Conservation (phyloP, 176 grass and related monocot genomes). For the Sorghum bicolor region DNA sequence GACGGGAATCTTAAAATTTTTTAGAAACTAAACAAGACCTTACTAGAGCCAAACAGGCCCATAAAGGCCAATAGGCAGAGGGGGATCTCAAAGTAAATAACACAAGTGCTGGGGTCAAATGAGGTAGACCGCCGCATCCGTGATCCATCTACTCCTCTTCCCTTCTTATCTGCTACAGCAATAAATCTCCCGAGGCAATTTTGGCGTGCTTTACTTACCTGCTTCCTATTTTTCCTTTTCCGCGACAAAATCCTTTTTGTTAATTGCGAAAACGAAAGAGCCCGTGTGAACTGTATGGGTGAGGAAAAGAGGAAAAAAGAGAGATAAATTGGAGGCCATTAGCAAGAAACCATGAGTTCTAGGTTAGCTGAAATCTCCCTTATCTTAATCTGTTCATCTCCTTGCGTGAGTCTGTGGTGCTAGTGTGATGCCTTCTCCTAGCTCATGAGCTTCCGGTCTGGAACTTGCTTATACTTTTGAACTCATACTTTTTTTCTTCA, state of each 20-base stretch:
- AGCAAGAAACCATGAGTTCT: conserved; percentile 33
- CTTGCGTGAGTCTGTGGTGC: background rate
- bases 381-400: conserved; percentile 38
- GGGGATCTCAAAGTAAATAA: conserved; percentile 28
- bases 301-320: conserved; percentile 22
- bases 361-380: conserved; percentile 40
- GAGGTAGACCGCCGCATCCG: conserved; percentile 31
- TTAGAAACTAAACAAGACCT: no score
- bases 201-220: conserved; percentile 74
- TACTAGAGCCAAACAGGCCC: background rate
- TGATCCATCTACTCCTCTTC: conserved; percentile 37
- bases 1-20: no score
- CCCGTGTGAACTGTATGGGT: conserved; percentile 41
- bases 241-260: conserved; percentile 18
- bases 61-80: conserved; percentile 11
- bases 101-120: conserved; percentile 23
- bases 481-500: conserved; percentile 18
- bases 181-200: conserved; percentile 58
- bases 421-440: conserved; percentile 35
- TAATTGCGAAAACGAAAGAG: conserved; percentile 44
- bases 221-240: conserved; percentile 41
- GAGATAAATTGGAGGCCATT: conserved; percentile 47
- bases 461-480: conserved; percentile 5
- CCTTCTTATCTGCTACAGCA: conserved; percentile 41
- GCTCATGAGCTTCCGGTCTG: conserved; percentile 46